Evolutionary conservation across 129 eudicot species (phyloP).

Genomic region (Cynara cardunculus): DNA sequence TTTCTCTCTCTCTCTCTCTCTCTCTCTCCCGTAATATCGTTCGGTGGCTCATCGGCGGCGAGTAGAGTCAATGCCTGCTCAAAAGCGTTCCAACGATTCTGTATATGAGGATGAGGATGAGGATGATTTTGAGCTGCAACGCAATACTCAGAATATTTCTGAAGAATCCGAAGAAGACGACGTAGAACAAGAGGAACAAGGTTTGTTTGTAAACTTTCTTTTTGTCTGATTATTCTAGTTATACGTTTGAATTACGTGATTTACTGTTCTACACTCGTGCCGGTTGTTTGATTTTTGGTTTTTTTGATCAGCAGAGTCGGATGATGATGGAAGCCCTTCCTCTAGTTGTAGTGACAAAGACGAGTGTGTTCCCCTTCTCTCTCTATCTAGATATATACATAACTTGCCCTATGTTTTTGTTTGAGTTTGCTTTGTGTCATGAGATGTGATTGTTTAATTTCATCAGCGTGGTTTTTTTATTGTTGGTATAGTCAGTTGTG

Average conservation of each 20-base stretch:
- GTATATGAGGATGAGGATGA: constrained; percentile 3
- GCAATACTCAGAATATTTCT: constrained; percentile 21
- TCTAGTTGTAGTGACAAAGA: constrained; percentile 50
- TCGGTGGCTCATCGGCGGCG: constrained; percentile 24
- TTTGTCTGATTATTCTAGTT: background rate
- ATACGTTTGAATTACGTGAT: constrained; percentile 12
- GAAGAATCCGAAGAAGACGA: constrained; percentile 21
- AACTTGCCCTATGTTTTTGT: constrained; percentile 17
- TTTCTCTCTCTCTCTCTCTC: constrained; percentile 4
- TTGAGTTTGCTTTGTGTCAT: background rate
- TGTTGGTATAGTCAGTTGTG: constrained; percentile 6
- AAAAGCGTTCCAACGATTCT: constrained; percentile 29
- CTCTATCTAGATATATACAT: background rate
- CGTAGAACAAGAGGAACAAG: constrained; percentile 26
- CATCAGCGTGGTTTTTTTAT: constrained; percentile 2
- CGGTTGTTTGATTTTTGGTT: constrained; percentile 5
- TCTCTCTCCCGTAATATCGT: constrained; percentile 10
- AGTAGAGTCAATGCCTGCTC: constrained; percentile 36
- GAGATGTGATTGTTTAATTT: constrained; percentile 18
- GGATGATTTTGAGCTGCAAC: constrained; percentile 21
- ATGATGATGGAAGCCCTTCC: constrained; percentile 50
- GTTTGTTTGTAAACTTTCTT: constrained; percentile 1
- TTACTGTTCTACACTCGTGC: constrained; percentile 8
- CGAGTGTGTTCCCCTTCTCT: constrained; percentile 42
- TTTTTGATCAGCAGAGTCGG: constrained; percentile 21